Evolutionary conservation across 2,329 filamentous ascomycete species (phyloP).

Genomic region (Amesomyces nigricolor): DNA sequence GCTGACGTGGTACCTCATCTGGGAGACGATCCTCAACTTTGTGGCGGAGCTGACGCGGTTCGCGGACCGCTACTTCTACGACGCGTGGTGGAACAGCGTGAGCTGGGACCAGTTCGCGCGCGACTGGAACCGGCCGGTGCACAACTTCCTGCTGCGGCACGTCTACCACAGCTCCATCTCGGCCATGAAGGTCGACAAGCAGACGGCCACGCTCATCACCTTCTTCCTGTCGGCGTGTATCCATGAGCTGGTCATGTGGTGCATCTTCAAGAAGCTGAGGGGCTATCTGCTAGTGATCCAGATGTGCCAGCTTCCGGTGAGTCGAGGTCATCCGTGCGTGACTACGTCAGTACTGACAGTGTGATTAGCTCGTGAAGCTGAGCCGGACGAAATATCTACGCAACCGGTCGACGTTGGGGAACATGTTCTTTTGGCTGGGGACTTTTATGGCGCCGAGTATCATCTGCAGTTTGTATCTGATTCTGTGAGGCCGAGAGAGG

Average conservation of each 20-base stretch:
- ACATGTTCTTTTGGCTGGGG: slow-evolving; percentile 72
- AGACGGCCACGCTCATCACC: slow-evolving; percentile 68
- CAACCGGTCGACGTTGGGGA: slow-evolving; percentile 58
- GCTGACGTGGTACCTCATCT: slow-evolving; percentile 75
- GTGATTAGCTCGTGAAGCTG: slow-evolving; percentile 51
- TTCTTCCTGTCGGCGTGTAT: slow-evolving; percentile 67
- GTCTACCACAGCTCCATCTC: slow-evolving; percentile 76
- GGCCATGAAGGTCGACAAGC: slow-evolving; percentile 62
- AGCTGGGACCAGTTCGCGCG: slow-evolving; percentile 73
- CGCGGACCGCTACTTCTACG: slow-evolving; percentile 69
- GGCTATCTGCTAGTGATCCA: slow-evolving; percentile 70
- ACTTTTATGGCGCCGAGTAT: slow-evolving; percentile 72
- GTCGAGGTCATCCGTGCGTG: slow-evolving; percentile 18
- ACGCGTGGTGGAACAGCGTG: slow-evolving; percentile 58
- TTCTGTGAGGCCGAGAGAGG: slow-evolving; percentile 36
- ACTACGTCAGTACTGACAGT: slow-evolving; percentile 3
- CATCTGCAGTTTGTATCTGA: slow-evolving; percentile 55
- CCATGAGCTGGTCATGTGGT: slow-evolving; percentile 75
- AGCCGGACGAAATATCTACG: slow-evolving; percentile 62
- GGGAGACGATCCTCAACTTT: slow-evolving; percentile 69
- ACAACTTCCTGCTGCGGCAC: slow-evolving; percentile 70
- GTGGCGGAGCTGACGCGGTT: slow-evolving; percentile 72
- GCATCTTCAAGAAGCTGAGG: slow-evolving; percentile 70
- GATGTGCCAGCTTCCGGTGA: slow-evolving; percentile 64
- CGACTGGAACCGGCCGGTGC: slow-evolving; percentile 75